Percentiles rank a stretch among this genome's conserved stretches.
phyloP scores from a whole-genome alignment of 169 alveolate genomes.

The Eimeria falciformis region DNA sequence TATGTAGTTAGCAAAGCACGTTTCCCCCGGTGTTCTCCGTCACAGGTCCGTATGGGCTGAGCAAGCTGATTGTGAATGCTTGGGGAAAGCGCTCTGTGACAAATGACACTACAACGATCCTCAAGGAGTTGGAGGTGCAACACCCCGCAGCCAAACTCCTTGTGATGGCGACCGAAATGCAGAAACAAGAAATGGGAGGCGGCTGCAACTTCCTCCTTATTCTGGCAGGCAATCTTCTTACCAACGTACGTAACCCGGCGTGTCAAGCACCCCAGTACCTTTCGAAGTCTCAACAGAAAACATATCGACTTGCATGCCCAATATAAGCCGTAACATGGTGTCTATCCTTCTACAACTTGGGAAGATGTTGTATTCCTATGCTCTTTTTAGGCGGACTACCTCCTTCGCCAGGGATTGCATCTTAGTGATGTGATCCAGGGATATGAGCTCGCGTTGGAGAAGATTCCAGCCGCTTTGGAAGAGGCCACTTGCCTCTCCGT shows the following conservation, averaged over 20 bases:
- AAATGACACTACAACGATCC: conserved; percentile 93
- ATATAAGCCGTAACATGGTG: not conserved
- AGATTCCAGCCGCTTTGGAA: conserved; percentile 89
- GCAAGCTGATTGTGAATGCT: conserved; percentile 95
- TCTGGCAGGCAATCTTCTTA: conserved; percentile 97
- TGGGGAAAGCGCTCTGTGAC: conserved; percentile 95
- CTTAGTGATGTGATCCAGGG: conserved; percentile 97
- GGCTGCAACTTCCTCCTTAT: conserved; percentile 98
- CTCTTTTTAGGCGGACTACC: conserved; percentile 85
- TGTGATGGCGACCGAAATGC: conserved; percentile 96
- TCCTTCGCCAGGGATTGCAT: conserved; percentile 96
- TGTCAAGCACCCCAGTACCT: not conserved
- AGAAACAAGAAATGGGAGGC: conserved; percentile 98
- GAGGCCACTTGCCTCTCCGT: conserved; percentile 80
- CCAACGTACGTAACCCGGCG: conserved; percentile 90
- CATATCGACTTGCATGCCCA: not conserved
- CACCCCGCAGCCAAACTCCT: conserved; percentile 99
- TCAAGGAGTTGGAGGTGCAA: conserved; percentile 97
- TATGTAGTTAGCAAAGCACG: not conserved
- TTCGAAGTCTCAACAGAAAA: not conserved
- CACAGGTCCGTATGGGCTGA: conserved; percentile 86
- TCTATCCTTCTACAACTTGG: not conserved
- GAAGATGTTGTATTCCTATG: too few relatives aligned
- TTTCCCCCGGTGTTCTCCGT: not conserved
- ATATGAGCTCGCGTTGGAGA: conserved; percentile 96